phyloP scores from a whole-genome alignment of 352 stramenopile species.

The Globisporangium megalacanthum region DNA sequence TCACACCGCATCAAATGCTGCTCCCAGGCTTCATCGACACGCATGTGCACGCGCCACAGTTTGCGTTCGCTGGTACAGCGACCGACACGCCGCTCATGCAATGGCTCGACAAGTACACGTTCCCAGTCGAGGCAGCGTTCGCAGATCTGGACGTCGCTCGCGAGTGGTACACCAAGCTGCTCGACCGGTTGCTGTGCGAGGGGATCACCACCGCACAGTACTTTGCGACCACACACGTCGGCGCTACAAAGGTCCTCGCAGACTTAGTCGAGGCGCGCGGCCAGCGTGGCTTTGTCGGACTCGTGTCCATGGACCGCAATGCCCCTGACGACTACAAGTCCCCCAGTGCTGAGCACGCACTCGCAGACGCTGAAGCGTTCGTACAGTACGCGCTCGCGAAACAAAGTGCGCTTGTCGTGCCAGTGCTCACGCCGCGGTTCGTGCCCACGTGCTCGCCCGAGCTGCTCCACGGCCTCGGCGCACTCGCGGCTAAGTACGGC shows the following conservation, averaged over 20 bases:
- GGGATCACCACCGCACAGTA: conserved; percentile 90
- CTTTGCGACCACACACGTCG: conserved; percentile 86
- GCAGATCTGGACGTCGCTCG: conserved; percentile 38
- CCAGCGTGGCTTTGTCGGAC: conserved; percentile 81
- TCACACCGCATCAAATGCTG: conserved; percentile 51
- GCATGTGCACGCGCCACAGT: conserved; percentile 91
- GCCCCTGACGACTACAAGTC: conserved; percentile 71
- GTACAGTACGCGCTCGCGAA: conserved; percentile 53
- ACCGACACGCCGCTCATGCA: conserved; percentile 88
- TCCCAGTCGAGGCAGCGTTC: conserved; percentile 81
- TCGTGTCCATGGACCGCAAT: conserved; percentile 92
- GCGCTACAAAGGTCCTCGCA: conserved; percentile 68
- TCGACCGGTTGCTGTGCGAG: conserved; percentile 64
- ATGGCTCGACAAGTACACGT: conserved; percentile 90
- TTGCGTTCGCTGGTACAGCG: conserved; percentile 82
- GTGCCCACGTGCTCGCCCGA: conserved; percentile 83
- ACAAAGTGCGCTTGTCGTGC: conserved; percentile 37
- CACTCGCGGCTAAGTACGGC: conserved; percentile 51
- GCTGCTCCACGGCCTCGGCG: conserved; percentile 70
- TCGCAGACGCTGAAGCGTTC: conserved; percentile 71
- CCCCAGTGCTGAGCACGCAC: conserved; percentile 36
- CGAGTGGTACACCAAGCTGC: conserved; percentile 65
- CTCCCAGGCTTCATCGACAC: conserved; percentile 89
- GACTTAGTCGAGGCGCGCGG: conserved; percentile 59
- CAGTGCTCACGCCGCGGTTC: conserved; percentile 32